phyloP scores from a whole-genome alignment of 345 rosid species.

The Heritiera littoralis region DNA sequence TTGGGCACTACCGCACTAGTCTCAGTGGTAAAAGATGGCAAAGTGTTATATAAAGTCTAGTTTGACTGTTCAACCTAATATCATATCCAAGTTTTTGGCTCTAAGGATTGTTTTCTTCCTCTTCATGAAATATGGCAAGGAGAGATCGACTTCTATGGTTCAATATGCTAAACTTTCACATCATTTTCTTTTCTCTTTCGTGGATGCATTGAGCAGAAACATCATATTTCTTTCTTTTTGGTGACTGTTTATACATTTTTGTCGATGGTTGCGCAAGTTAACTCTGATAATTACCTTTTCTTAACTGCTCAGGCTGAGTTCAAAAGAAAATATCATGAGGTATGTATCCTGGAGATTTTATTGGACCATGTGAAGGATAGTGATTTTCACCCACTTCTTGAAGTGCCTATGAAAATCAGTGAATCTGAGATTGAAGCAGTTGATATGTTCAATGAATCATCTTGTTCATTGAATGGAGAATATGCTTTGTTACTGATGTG shows the following conservation, averaged over 20 bases:
- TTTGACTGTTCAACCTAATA: neutral
- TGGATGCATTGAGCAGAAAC: neutral
- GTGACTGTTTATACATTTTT: slow-evolving; percentile 1
- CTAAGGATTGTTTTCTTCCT: neutral
- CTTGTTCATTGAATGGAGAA: slow-evolving; percentile 56
- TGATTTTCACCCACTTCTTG: slow-evolving; percentile 72
- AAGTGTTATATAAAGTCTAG: neutral
- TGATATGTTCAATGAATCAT: slow-evolving; percentile 55
- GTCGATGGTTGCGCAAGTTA: too few relatives aligned
- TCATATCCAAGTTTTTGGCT: neutral
- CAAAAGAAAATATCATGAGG: slow-evolving; percentile 42
- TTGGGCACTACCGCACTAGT: neutral
- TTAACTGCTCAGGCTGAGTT: slow-evolving; percentile 54
- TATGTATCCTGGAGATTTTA: slow-evolving; percentile 55
- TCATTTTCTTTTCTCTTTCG: neutral
- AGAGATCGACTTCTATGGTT: neutral
- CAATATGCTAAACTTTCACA: neutral
- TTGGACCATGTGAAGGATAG: slow-evolving; percentile 60
- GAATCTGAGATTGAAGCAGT: slow-evolving; percentile 72
- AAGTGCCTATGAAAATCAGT: slow-evolving; percentile 54
- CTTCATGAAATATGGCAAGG: neutral
- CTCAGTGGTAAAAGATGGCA: neutral
- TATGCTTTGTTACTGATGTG: slow-evolving; percentile 62
- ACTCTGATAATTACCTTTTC: too few relatives aligned
- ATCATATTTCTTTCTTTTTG: neutral